phyloP scores from a whole-genome alignment of 306 rosid species.

The Fagus sylvatica region DNA sequence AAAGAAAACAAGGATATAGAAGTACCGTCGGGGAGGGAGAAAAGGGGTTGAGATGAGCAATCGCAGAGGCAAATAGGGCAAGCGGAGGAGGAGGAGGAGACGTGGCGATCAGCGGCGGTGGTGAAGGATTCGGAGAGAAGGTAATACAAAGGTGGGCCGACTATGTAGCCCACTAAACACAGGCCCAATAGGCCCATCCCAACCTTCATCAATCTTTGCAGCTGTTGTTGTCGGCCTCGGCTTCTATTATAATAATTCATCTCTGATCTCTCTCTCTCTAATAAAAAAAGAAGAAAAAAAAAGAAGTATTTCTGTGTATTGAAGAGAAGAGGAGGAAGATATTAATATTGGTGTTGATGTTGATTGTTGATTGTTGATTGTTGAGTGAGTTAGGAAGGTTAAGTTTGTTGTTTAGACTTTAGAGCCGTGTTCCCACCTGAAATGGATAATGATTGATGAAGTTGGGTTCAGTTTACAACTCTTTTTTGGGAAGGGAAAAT shows the following conservation, averaged over 20 bases:
- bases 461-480: too few relatives aligned
- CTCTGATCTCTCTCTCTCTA: not conserved
- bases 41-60: conserved; percentile 51
- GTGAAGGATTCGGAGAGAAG: conserved; percentile 32
- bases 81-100: conserved; percentile 23
- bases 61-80: conserved; percentile 54
- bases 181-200: conserved; percentile 38
- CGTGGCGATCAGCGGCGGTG: conserved; percentile 4
- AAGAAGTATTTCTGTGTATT: too few relatives aligned
- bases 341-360: too few relatives aligned
- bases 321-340: too few relatives aligned
- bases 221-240: conserved; percentile 9
- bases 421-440: too few relatives aligned
- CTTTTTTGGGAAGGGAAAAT: too few relatives aligned
- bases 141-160: conserved; percentile 50
- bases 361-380: too few relatives aligned
- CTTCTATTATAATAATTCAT: conserved; percentile 35
- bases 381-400: too few relatives aligned
- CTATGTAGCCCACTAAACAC: conserved; percentile 33
- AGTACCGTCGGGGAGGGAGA: conserved; percentile 45
- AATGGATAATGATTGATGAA: too few relatives aligned
- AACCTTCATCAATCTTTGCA: conserved; percentile 30
- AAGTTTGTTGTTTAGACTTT: too few relatives aligned
- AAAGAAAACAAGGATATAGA: not conserved
- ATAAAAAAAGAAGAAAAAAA: too few relatives aligned